Evolutionary conservation across 2,329 filamentous ascomycete species (phyloP).

Genomic region (Tolypocladium pustulatum): DNA sequence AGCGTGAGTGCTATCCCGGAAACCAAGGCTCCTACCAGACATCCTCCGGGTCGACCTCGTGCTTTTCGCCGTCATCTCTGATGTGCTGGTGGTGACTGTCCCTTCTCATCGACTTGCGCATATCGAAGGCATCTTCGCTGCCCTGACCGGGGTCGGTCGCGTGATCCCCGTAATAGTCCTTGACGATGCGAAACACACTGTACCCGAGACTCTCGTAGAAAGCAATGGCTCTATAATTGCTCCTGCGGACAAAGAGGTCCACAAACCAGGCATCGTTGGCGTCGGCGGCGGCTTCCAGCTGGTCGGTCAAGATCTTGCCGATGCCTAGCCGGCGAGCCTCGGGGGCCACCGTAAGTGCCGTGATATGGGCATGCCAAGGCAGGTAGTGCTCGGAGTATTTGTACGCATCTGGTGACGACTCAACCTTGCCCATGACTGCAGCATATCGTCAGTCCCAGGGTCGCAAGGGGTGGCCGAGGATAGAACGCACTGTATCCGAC

Average conservation of each 20-base stretch:
- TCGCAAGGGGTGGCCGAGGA: neutral
- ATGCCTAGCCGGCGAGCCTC: conserved; percentile 77
- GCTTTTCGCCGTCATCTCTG: conserved; percentile 68
- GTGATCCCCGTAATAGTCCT: conserved; percentile 89
- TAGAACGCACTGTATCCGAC: conserved; percentile 74
- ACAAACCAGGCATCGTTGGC: conserved; percentile 86
- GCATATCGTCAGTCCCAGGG: conserved; percentile 14
- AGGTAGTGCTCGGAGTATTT: conserved; percentile 77
- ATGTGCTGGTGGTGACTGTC: conserved; percentile 69
- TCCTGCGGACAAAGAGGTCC: conserved; percentile 83
- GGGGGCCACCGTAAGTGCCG: conserved; percentile 84
- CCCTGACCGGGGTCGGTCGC: conserved; percentile 49
- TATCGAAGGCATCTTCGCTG: conserved; percentile 87
- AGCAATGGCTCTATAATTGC: conserved; percentile 76
- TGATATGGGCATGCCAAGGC: conserved; percentile 99
- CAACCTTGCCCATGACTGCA: conserved; percentile 94
- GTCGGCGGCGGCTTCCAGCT: conserved; percentile 74
- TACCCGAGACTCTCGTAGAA: conserved; percentile 92
- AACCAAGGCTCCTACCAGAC: conserved; percentile 51
- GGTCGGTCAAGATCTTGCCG: conserved; percentile 70
- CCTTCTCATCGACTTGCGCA: conserved; percentile 82
- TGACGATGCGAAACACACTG: conserved; percentile 77
- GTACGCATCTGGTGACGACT: conserved; percentile 69
- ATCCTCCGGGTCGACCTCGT: conserved; percentile 70
- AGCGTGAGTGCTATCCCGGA: neutral